A percentile compares a stretch with the other conserved stretches of the same genome.
phyloP scores from a whole-genome alignment of 2,329 filamentous ascomycete genomes.

The Clarireedia homoeocarpa region DNA sequence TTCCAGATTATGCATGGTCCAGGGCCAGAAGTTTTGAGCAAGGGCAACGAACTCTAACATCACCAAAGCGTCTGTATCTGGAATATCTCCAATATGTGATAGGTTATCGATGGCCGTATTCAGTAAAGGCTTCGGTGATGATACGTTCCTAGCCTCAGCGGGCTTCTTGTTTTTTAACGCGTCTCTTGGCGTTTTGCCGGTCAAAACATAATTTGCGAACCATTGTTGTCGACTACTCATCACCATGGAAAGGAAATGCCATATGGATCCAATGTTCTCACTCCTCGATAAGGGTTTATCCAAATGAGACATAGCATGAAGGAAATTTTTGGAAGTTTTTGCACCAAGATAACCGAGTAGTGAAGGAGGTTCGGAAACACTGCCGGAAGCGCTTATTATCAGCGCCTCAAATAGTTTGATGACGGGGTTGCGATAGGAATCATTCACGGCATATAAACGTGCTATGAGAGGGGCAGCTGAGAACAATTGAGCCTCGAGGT shows the following conservation, averaged over 20 bases:
- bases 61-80: conserved; percentile 59
- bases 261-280: conserved; percentile 60
- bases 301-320: conserved; percentile 68
- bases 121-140: conserved; percentile 54
- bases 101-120: conserved; percentile 65
- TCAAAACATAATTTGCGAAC: conserved; percentile 89
- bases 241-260: conserved; percentile 80
- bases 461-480: conserved; percentile 71
- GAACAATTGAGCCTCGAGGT: conserved; percentile 72
- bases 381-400: conserved; percentile 59
- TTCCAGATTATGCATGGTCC: conserved; percentile 76
- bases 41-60: conserved; percentile 82
- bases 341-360: conserved; percentile 84
- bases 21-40: conserved; percentile 91
- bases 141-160: conserved; percentile 37
- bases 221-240: conserved; percentile 89
- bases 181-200: conserved; percentile 75
- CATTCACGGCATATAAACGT: conserved; percentile 64
- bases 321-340: conserved; percentile 74
- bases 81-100: conserved; percentile 53
- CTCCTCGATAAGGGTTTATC: conserved; percentile 66
- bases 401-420: conserved; percentile 65
- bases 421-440: conserved; percentile 56
- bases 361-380: conserved; percentile 74
- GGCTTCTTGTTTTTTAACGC: conserved; percentile 47